Conservation (phyloP, 139 green algal genomes). For the Volvox reticuliferus region DNA sequence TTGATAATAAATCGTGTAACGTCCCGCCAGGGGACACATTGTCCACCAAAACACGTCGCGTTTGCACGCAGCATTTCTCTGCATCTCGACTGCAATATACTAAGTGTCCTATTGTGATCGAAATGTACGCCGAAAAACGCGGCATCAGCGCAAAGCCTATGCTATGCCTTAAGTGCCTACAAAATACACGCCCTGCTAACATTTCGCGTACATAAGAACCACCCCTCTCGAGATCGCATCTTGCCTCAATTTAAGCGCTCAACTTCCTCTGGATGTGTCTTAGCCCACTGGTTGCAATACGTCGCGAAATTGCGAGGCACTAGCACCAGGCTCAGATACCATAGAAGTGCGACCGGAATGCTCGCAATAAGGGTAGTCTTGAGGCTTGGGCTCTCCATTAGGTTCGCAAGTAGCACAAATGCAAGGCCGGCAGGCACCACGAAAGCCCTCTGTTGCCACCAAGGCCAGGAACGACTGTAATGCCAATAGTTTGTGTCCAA, state of each 20-base stretch:
- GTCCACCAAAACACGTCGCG: background rate
- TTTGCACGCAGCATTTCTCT: background rate
- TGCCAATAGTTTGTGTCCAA: constrained; percentile 46
- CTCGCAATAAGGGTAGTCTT: constrained; percentile 44
- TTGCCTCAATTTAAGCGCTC: background rate
- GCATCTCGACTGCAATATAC: background rate
- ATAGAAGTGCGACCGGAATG: constrained; percentile 37
- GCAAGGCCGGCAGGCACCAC: constrained; percentile 7
- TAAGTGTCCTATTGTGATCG: background rate
- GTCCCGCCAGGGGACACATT: background rate
- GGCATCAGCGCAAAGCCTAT: background rate
- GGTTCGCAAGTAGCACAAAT: constrained; percentile 28
- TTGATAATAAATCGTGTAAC: background rate
- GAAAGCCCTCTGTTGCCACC: constrained; percentile 30
- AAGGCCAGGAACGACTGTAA: constrained; percentile 25
- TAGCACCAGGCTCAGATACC: constrained; percentile 27
- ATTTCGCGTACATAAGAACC: background rate
- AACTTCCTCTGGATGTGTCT: constrained; percentile 4
- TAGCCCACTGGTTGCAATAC: constrained; percentile 12
- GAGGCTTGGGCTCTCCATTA: constrained; percentile 22
- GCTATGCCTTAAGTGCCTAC: background rate
- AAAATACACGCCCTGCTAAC: background rate
- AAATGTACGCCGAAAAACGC: background rate
- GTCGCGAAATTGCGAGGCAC: constrained; percentile 20
- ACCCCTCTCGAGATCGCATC: background rate